A percentile compares a stretch with the other conserved stretches of the same genome.
Evolutionary conservation across 2,329 filamentous ascomycete genomes (phyloP).

Genomic region (Paecilomyces niveus): DNA sequence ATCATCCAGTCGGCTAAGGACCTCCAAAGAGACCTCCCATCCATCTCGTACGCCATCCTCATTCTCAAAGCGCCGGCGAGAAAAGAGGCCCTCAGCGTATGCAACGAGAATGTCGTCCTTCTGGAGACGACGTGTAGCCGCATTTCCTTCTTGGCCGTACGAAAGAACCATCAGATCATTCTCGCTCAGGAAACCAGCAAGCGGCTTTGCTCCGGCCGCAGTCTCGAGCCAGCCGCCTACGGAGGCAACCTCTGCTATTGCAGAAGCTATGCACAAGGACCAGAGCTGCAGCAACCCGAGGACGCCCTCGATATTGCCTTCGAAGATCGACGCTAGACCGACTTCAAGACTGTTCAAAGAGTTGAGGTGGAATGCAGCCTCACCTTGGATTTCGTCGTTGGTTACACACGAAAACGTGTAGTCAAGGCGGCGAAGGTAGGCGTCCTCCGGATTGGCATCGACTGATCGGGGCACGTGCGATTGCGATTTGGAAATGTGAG

Average conservation of each 20-base stretch:
- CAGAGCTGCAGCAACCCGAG: constrained; percentile 67
- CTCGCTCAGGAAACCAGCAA: constrained; percentile 63
- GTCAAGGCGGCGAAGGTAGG: constrained; percentile 67
- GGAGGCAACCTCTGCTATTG: constrained; percentile 77
- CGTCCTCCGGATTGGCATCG: constrained; percentile 51
- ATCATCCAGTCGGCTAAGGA: constrained; percentile 75
- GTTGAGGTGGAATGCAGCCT: constrained; percentile 62
- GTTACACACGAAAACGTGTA: constrained; percentile 61
- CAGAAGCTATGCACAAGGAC: constrained; percentile 72
- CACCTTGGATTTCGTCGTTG: constrained; percentile 46
- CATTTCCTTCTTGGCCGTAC: constrained; percentile 52
- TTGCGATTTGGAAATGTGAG: constrained; percentile 17
- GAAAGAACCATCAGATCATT: constrained; percentile 82
- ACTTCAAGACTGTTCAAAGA: constrained; percentile 70
- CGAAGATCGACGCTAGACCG: constrained; percentile 71
- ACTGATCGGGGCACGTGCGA: constrained; percentile 36
- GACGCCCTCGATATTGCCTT: constrained; percentile 71
- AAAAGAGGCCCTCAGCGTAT: constrained; percentile 62
- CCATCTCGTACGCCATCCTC: constrained; percentile 52
- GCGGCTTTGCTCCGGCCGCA: constrained; percentile 47
- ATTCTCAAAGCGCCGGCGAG: constrained; percentile 26
- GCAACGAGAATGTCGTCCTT: constrained; percentile 72
- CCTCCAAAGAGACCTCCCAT: constrained; percentile 82
- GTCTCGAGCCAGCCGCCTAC: constrained; percentile 73
- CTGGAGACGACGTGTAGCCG: constrained; percentile 45